phyloP scores from a whole-genome alignment of 495 filamentous ascomycete genomes.

The Tetracladium setigerum region DNA sequence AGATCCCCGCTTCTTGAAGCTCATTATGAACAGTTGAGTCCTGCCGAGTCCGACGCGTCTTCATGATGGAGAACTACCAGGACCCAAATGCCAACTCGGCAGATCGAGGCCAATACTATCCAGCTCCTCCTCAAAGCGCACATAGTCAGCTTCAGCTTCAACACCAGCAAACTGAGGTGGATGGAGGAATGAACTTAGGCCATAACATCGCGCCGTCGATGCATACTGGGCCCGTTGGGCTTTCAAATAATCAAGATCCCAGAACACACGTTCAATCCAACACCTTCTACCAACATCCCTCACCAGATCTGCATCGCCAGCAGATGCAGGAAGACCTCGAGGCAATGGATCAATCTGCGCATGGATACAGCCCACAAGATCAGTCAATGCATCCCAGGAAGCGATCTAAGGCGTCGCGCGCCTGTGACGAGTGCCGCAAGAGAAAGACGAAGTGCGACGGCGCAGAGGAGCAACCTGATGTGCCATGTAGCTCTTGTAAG shows the following conservation, averaged over 20 bases:
- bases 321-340: conserved; percentile 13
- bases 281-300: conserved; percentile 20
- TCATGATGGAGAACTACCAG: too few species aligned
- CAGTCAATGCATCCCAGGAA: conserved; percentile 60
- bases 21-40: conserved; percentile 14
- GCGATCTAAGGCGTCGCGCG: conserved; percentile 84
- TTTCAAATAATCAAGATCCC: conserved; percentile 7
- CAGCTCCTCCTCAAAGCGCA: too few species aligned
- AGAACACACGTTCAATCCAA: conserved; percentile 9
- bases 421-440: conserved; percentile 89
- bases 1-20: conserved; percentile 12
- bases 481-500: conserved; percentile 80
- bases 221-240: conserved; percentile 5
- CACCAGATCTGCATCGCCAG: conserved; percentile 19
- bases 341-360: conserved; percentile 12
- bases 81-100: too few species aligned
- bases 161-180: conserved; percentile 13
- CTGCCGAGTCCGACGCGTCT: conserved; percentile 13
- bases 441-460: conserved; percentile 98
- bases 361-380: conserved; percentile 11
- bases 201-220: conserved; percentile 14
- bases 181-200: conserved; percentile 1
- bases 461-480: conserved; percentile 65
- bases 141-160: conserved; percentile 4
- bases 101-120: conserved; percentile 9